Evolutionary conservation across 108 stramenopile species (phyloP).

Genomic region (Stephanodiscus triporus): DNA sequence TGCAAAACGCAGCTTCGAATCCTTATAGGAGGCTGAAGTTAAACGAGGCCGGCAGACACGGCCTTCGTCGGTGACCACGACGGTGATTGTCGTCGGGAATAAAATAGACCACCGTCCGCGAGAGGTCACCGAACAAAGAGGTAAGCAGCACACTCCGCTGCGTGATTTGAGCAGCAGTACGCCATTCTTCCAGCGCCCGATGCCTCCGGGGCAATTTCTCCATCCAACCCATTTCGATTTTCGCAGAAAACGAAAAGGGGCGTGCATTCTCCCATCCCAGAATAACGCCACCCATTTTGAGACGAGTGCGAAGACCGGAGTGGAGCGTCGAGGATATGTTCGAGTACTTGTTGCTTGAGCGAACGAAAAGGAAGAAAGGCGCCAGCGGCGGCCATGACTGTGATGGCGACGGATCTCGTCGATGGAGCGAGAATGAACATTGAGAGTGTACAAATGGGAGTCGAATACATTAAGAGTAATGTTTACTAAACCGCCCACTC

Average conservation of each 20-base stretch:
- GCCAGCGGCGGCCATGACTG: not conserved
- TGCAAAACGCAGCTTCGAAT: conserved; percentile 57
- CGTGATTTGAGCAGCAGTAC: not conserved
- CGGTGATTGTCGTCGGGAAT: conserved; percentile 68
- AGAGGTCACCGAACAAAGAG: conserved; percentile 29
- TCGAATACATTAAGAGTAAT: too few relatives aligned
- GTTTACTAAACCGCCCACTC: too few relatives aligned
- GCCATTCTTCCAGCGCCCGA: not conserved
- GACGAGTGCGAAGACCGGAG: conserved; percentile 68
- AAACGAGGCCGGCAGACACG: conserved; percentile 55
- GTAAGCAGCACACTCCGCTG: conserved; percentile 20
- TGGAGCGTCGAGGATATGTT: conserved; percentile 64
- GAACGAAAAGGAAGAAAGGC: conserved; percentile 1
- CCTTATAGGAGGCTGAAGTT: conserved; percentile 68
- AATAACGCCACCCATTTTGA: conserved; percentile 70
- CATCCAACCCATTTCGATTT: not conserved
- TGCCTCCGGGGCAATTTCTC: not conserved
- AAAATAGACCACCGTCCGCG: conserved; percentile 58
- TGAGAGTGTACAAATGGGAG: too few relatives aligned
- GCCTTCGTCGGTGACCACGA: conserved; percentile 47
- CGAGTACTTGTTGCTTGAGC: conserved; percentile 46
- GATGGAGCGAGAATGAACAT: not conserved
- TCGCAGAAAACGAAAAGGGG: conserved; percentile 61
- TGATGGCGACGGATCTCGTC: not conserved
- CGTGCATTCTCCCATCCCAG: conserved; percentile 51